Evolutionary conservation across 75 land plant species (phyloP).

Genomic region (Chamaecyparis obtusa): DNA sequence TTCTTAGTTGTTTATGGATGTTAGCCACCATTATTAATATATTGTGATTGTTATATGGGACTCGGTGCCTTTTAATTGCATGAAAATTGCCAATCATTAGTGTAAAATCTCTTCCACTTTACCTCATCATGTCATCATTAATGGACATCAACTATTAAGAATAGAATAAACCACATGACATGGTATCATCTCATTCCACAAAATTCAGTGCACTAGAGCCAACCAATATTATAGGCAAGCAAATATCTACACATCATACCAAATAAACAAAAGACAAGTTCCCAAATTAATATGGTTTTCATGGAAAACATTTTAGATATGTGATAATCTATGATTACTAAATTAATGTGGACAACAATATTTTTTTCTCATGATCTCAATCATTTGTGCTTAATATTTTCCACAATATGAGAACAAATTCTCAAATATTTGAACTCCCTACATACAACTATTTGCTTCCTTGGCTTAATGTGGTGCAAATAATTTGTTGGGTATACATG

Average conservation of each 20-base stretch:
- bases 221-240: not conserved
- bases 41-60: too few species aligned
- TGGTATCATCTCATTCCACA: not conserved
- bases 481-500: not conserved
- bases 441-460: not conserved
- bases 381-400: not conserved
- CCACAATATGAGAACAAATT: not conserved
- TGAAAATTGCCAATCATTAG: too few species aligned
- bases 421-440: not conserved
- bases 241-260: too few species aligned
- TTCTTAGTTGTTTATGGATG: too few species aligned
- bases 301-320: not conserved
- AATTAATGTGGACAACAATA: not conserved
- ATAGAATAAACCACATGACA: not conserved
- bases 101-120: too few species aligned
- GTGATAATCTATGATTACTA: not conserved
- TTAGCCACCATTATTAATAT: too few species aligned
- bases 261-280: not conserved
- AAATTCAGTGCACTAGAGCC: not conserved
- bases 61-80: too few species aligned
- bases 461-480: not conserved
- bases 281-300: not conserved
- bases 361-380: not conserved
- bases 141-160: too few species aligned
- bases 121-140: too few species aligned